These are phyloP conservation scores for Fraxinus cuspidata DNA, from an alignment of 257 asterid species.

Conservation along the genomic window DNA sequence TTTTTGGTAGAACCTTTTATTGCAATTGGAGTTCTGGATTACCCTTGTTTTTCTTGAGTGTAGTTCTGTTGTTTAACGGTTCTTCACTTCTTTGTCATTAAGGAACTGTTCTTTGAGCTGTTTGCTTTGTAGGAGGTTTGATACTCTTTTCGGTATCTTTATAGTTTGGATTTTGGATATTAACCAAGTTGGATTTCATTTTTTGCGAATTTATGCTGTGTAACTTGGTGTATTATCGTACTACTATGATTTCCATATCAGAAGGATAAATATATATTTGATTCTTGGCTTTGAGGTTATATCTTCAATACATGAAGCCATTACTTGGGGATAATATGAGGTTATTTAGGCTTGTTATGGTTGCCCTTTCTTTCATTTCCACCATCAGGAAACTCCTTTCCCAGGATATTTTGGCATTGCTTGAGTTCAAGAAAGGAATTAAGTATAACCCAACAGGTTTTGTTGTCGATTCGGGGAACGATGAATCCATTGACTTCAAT, in stretches of 20 bases:
- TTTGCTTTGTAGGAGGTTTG: conserved; percentile 9
- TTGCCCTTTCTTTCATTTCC: conserved; percentile 48
- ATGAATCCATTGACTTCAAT: conserved; percentile 92
- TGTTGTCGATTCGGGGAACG: conserved; percentile 89
- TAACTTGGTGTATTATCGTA: conserved; percentile 27
- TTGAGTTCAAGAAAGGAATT: conserved; percentile 93
- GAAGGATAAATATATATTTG: conserved; percentile 3
- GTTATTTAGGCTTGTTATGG: conserved; percentile 50
- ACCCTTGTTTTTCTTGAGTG: conserved; percentile 2
- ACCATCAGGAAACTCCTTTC: conserved; percentile 88
- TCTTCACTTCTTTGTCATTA: conserved; percentile 15
- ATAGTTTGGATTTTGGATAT: not conserved
- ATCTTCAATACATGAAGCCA: not conserved
- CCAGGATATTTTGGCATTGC: conserved; percentile 76
- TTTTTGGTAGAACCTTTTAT: conserved; percentile 2
- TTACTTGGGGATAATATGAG: conserved; percentile 51
- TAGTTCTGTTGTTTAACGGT: conserved; percentile 14
- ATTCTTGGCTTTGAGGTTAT: conserved; percentile 17
- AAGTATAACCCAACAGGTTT: conserved; percentile 89
- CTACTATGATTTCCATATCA: conserved; percentile 19
- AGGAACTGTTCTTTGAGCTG: conserved; percentile 15
- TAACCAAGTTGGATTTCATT: conserved; percentile 7
- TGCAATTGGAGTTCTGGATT: conserved; percentile 7
- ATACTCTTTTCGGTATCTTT: conserved; percentile 10
- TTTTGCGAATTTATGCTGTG: conserved; percentile 22